phyloP scores from a whole-genome alignment of 116 monocot genomes.

The Zostera marina region DNA sequence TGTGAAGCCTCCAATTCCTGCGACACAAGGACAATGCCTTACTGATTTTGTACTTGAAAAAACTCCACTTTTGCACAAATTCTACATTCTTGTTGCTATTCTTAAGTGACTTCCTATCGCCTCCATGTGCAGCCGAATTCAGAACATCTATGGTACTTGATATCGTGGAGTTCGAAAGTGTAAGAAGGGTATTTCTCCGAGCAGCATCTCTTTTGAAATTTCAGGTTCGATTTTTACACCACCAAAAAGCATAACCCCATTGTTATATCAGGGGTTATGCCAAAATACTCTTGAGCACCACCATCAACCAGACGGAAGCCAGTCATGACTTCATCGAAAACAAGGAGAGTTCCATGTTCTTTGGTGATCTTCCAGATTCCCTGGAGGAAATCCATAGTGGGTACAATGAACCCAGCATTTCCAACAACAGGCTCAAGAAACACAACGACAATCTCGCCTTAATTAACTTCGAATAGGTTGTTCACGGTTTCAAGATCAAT shows the following conservation, averaged over 20 bases:
- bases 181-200: constrained; percentile 60
- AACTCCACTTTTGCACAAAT: constrained; percentile 85
- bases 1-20: constrained; percentile 80
- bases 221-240: too few relatives aligned
- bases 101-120: constrained; percentile 57
- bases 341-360: constrained; percentile 31
- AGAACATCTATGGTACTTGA: constrained; percentile 44
- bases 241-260: too few relatives aligned
- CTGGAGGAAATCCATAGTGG: constrained; percentile 30
- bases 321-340: constrained; percentile 85
- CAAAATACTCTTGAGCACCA: constrained; percentile 65
- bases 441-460: constrained; percentile 48
- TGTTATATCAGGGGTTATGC: constrained; percentile 54
- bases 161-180: constrained; percentile 60
- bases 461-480: constrained; percentile 26
- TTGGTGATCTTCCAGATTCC: constrained; percentile 40
- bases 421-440: constrained; percentile 68
- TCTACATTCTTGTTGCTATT: constrained; percentile 35
- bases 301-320: constrained; percentile 60
- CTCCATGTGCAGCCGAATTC: constrained; percentile 63
- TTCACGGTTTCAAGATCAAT: constrained; percentile 35
- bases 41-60: constrained; percentile 64
- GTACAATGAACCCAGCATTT: constrained; percentile 60
- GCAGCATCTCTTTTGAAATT: constrained; percentile 95
- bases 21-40: constrained; percentile 65